Percentiles rank a stretch among this genome's conserved stretches.
These are phyloP conservation scores for Sarocladiaceae sp. DNA, from an alignment of 2,329 filamentous ascomycete species.

Conservation along the genomic window DNA sequence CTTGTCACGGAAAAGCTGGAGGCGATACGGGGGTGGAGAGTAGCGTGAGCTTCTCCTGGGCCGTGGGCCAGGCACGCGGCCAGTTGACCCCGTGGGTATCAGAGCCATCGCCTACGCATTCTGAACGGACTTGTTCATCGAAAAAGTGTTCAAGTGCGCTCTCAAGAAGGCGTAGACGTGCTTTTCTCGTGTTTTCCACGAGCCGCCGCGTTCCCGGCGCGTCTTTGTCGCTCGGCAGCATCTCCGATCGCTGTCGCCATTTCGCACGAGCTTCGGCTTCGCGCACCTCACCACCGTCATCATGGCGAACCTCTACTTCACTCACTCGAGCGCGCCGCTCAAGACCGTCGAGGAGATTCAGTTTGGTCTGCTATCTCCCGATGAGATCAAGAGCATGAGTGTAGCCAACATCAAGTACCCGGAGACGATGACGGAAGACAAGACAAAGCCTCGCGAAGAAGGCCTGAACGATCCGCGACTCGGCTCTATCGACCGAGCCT, in stretches of 20 bases:
- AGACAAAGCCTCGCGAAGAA: constrained; percentile 80
- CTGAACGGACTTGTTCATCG: constrained; percentile 27
- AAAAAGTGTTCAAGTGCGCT: constrained; percentile 12
- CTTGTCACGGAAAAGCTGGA: constrained; percentile 28
- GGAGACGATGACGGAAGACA: constrained; percentile 98
- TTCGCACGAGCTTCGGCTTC: constrained; percentile 16
- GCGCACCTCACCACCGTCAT: constrained; percentile 33
- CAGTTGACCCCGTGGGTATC: constrained; percentile 12
- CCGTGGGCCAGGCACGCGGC: constrained; percentile 31
- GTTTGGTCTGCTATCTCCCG: constrained; percentile 93
- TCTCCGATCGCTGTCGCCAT: constrained; percentile 14
- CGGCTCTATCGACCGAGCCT: constrained; percentile 91
- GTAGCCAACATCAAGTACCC: constrained; percentile 93
- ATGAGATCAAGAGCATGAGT: constrained; percentile 99
- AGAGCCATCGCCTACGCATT: constrained; percentile 34
- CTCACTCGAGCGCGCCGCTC: constrained; percentile 89
- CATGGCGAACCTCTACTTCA: constrained; percentile 90
- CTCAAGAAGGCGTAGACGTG: not conserved
- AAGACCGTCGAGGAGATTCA: constrained; percentile 98
- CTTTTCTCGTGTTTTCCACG: constrained; percentile 18
- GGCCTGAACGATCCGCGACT: constrained; percentile 94
- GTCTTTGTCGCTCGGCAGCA: constrained; percentile 13
- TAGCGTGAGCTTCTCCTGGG: constrained; percentile 40
- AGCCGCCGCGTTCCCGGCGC: constrained; percentile 13
- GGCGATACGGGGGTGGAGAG: constrained; percentile 36